Evolutionary conservation across 495 filamentous ascomycete genomes (phyloP).

Genomic region (Aspergillus haitiensis): DNA sequence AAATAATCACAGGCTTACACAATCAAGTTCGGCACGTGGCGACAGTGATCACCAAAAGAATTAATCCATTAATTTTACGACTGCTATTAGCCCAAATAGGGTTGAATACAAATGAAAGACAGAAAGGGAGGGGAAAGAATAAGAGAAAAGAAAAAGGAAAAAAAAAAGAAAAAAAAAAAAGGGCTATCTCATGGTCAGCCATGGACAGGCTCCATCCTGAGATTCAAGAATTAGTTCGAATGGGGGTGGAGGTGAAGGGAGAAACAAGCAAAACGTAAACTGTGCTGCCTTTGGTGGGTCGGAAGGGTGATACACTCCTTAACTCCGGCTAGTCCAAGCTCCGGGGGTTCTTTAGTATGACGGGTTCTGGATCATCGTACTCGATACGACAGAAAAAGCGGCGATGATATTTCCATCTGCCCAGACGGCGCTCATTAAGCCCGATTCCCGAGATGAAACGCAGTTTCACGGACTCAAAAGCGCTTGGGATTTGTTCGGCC

Average conservation of each 20-base stretch:
- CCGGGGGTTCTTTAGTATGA: background rate
- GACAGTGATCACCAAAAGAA: constrained; percentile 2
- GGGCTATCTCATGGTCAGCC: background rate
- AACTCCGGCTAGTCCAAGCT: constrained; percentile 16
- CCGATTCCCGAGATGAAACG: constrained; percentile 7
- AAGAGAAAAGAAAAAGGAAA: background rate
- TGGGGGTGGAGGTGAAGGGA: background rate
- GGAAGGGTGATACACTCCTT: constrained; percentile 8
- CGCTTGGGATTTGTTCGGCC: background rate
- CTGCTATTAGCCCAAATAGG: background rate
- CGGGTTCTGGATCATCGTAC: background rate
- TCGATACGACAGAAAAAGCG: background rate
- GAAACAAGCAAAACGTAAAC: constrained; percentile 19
- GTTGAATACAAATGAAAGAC: constrained; percentile 2
- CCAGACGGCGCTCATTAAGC: background rate
- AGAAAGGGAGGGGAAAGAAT: constrained; percentile 3
- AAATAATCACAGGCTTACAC: constrained; percentile 18
- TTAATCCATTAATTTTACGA: background rate
- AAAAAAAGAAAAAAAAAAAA: constrained; percentile 8
- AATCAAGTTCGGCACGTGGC: constrained; percentile 22
- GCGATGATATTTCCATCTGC: background rate
- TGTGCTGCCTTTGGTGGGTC: constrained; percentile 11
- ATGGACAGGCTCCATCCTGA: background rate
- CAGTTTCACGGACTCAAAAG: constrained; percentile 1
- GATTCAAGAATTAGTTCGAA: constrained; percentile 1